Evolutionary conservation across 2,329 filamentous ascomycete species (phyloP), one percentile per base, ranked within the genome.

Genomic region (Rhynchosporium agropyri): DNA sequence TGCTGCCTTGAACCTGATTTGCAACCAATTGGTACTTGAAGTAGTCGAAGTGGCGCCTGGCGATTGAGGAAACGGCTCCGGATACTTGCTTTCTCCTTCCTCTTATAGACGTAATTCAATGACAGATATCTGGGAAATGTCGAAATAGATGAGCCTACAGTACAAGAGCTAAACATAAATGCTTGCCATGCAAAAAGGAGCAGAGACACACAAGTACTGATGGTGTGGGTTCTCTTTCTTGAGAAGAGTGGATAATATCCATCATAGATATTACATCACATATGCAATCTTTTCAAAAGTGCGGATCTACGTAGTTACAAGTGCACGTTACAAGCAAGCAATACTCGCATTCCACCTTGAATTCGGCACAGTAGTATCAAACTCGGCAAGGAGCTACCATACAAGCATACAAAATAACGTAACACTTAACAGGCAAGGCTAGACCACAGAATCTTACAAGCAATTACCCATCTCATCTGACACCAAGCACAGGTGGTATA

Each of bases 91-190:
- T 67, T 83, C 10, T 74, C 74, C 0, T 73, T 84, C 46, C 66
- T 75, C 0, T 71, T 82, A 38, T 83, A 81, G 80, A 76, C 76
- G 60, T 76, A 84, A 63, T 77, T 82, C 42, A 77, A 79, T 46
- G 74, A 84, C n/a, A 80, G 78, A 57, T 67, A 72, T n/a, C 53
- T 73, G 20, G 31, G 67, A 63, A 60, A 65, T 72, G 58, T 65
- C 70, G 9, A 71, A 71, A 64, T 69, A 71, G 20, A 45, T 33
- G 12, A 58, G 61, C 29, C 36, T 54, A 28, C 33, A 36, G 5
- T 36, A 36, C 33, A 36, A 36, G 33, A 36, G 9, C 33, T 10
- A 6, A 36, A 10, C 6, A 36, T 36, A 36, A 5, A 36, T 36
- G 33, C 6, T 36, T 36, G 33, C 33, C 33, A 36, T 36, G 6